Evolutionary conservation across 805 yeast species (phyloP).

Genomic region (Candida golubevii): DNA sequence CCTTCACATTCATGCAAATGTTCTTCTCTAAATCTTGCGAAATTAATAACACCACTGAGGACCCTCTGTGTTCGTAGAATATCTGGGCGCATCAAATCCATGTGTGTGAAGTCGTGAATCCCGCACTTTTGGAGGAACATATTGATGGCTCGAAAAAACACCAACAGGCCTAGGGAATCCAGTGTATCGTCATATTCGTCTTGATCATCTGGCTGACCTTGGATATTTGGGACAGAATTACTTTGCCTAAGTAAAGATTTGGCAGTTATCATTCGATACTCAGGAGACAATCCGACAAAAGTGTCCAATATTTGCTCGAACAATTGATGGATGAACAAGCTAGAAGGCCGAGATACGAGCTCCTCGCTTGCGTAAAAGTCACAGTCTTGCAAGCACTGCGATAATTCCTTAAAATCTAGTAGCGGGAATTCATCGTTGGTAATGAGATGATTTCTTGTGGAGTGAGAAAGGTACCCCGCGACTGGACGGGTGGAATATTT

Average conservation of each 20-base stretch:
- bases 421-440: slow-evolving; percentile 54
- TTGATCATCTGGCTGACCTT: slow-evolving; percentile 1
- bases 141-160: slow-evolving; percentile 55
- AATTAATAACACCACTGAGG: slow-evolving; percentile 79
- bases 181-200: slow-evolving; percentile 12
- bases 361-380: slow-evolving; percentile 61
- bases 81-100: slow-evolving; percentile 80
- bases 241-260: slow-evolving; percentile 14
- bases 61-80: slow-evolving; percentile 57
- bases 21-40: slow-evolving; percentile 78
- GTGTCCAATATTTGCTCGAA: slow-evolving; percentile 60
- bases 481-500: background rate
- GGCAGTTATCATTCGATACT: slow-evolving; percentile 18
- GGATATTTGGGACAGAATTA: background rate
- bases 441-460: slow-evolving; percentile 2
- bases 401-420: slow-evolving; percentile 56
- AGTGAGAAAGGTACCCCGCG: background rate
- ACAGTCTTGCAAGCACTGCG: slow-evolving; percentile 56
- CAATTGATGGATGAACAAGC: slow-evolving; percentile 49
- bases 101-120: slow-evolving; percentile 66
- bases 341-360: slow-evolving; percentile 52
- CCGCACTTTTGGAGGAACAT: slow-evolving; percentile 70
- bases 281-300: slow-evolving; percentile 49
- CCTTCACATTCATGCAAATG: slow-evolving; percentile 66
- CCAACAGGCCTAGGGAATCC: slow-evolving; percentile 38